Conservation (phyloP, 306 rosid genomes). For the Quercus rubra region DNA sequence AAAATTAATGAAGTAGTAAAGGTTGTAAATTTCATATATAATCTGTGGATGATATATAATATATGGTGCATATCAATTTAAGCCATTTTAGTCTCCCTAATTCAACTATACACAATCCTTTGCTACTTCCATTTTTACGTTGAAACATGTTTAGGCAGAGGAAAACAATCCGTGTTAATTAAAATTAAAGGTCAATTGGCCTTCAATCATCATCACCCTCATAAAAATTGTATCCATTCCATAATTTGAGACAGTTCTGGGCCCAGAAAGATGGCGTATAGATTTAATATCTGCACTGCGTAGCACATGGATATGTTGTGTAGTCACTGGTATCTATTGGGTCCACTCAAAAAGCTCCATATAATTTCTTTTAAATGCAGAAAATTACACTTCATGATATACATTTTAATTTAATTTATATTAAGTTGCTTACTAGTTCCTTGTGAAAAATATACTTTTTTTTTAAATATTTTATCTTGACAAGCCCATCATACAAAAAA, state of each 20-base stretch:
- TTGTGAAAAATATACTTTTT: too few relatives aligned
- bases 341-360: neutral
- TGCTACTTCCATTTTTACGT: too few relatives aligned
- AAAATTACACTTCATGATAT: neutral
- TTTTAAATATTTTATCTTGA: too few relatives aligned
- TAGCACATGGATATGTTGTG: constrained; percentile 1
- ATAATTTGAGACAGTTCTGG: constrained; percentile 10
- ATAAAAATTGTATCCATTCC: neutral
- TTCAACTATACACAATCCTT: too few relatives aligned
- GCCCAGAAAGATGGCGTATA: constrained; percentile 19
- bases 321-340: neutral
- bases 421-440: too few relatives aligned
- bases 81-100: too few relatives aligned
- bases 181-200: neutral
- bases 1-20: neutral
- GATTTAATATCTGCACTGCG: constrained; percentile 17
- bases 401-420: too few relatives aligned
- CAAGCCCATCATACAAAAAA: too few relatives aligned
- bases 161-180: neutral
- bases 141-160: neutral
- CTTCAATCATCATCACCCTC: neutral
- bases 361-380: neutral
- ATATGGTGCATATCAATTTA: too few relatives aligned
- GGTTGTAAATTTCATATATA: too few relatives aligned
- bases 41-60: too few relatives aligned